Evolutionary conservation across 2,329 filamentous ascomycete genomes (phyloP), one percentile per base, ranked within the genome.

Genomic region (Macrophomina pseudophaseolina): DNA sequence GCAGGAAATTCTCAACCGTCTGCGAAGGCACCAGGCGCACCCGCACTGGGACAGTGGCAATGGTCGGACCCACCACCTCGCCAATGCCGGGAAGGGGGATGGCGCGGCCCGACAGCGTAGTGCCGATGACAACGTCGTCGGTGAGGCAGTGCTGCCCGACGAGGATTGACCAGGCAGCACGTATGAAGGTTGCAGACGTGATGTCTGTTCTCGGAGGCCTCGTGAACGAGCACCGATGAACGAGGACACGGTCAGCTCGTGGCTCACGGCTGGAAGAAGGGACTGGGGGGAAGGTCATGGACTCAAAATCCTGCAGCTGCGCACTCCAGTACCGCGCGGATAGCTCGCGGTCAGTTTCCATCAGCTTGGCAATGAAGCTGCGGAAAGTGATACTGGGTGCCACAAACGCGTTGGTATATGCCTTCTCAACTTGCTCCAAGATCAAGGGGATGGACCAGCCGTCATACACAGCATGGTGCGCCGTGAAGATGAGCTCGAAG

Each of bases 311-410:
- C 0, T 75, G 70, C 8, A 94, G 77, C 16, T 86, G 82, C 0
- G 76, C 68, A 8, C 74, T 74, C 91, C 92, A 96, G 70, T 91
- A 94, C 0, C 74, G 64, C 59, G 90, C 84, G 0, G 83, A 82
- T 7, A 80, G 76, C 0, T 75, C 68, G 0, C 84, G 79, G 65
- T 82, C 75, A 0, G 85, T 71, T 1, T 74, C 74, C 2, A 86
- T 73, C 46, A 89, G 84, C 44, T 85, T 80, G 2, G 78, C 74
- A 16, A 95, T 78, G 72, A 94, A 93, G 0, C 80, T 74, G 11
- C 83, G 81, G 69, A 92, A 91, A 0, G 84, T 28, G 1, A 51
- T 9, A 3, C 8, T 4, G 4, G 48, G 28, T 3, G 48, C 8
- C 30, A 28, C 51, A 14, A 54, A 30, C 66, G 58, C 7, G 6